Base-by-base conservation (phyloP, 768 basidiomycete genomes). In the Auricularia heimuer region DNA sequence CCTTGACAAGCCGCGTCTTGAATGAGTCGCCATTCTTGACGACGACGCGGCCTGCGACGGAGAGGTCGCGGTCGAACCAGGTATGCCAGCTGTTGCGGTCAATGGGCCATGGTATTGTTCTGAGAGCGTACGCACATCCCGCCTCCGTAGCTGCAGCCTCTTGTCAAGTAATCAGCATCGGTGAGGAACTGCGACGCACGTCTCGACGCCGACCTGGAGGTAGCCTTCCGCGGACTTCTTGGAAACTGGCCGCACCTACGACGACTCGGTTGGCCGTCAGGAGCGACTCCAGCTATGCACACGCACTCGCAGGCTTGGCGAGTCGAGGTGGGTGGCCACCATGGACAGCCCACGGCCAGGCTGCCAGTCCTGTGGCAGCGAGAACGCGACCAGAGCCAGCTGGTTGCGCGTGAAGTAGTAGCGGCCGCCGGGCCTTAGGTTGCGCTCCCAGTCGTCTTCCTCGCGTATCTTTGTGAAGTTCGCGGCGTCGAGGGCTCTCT, bases 21-120 rank as follows among this genome's bases (percentile, higher is more conserved):
- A 87, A 96, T 11, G 7, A 8, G 63, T 75, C 75, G 29, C 79
- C 75, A 58, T 76, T 75, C 3, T 85, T 74, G 61, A 90, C 77
- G 33, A 96, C 84, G 12, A 96, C 88, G 45, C 97, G 79, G 16
- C 96, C 96, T 18, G 97, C 96, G 8, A 99, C 69, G 29, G 89
- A 90, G 8, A 99, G 80, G 73, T 98, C 96, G 12, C 97, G 89
- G 72, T 98, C 96, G 63, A 97, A 83, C 92, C 94, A 94, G 21
- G 89, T 85, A 64, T 90, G 88, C 94, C 93, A 95, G 56, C 56
- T 60, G 56, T 29, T 29, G 56, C 24, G 56, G 56, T 29, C 24
- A 60, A 14, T 6, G 8, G 29, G 8, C 29, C 8, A 29, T 35
- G 29, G 11, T 21, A 33, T 8, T 10, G 14, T 14, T 7, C 7